Percentiles rank a stretch among this genome's conserved stretches.
These are phyloP conservation scores for Syncephalastrum contaminatum DNA, from an alignment of 371 early-diverging fungal species.

Conservation along the genomic window DNA sequence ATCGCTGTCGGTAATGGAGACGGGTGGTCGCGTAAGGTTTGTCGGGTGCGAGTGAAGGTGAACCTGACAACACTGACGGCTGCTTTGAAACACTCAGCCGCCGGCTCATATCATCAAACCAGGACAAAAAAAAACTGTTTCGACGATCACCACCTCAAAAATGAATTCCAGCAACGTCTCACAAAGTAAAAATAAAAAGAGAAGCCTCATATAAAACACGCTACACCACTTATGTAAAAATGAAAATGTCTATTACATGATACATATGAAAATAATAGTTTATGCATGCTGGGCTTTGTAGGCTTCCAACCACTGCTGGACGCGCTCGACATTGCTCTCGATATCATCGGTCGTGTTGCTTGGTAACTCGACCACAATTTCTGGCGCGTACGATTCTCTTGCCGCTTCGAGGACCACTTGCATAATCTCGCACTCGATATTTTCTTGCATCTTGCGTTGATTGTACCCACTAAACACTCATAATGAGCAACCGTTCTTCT, in stretches of 20 bases:
- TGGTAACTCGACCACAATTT: conserved; percentile 78
- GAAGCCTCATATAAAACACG: background rate
- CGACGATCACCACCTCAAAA: background rate
- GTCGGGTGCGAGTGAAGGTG: too few relatives aligned
- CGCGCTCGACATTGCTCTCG: conserved; percentile 82
- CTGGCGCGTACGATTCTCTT: conserved; percentile 75
- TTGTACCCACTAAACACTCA: conserved; percentile 74
- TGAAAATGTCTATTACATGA: background rate
- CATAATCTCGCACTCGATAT: conserved; percentile 98
- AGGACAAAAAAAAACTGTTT: background rate
- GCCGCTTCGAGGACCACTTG: conserved; percentile 95
- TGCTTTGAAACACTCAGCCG: too few relatives aligned
- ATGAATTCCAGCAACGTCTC: too few relatives aligned
- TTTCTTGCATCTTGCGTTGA: conserved; percentile 90
- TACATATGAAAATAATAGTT: conserved; percentile 3
- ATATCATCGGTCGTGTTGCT: conserved; percentile 86
- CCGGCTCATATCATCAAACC: conserved; percentile 1
- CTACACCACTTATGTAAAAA: background rate
- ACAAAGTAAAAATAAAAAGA: too few relatives aligned
- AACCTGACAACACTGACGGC: too few relatives aligned
- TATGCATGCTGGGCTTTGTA: conserved; percentile 38
- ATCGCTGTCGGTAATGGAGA: too few relatives aligned
- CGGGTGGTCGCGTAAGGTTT: too few relatives aligned
- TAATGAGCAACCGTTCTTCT: background rate
- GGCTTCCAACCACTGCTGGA: conserved; percentile 69